Evolutionary conservation across 305 asterid genomes (phyloP).

Genomic region (Fraxinus xanthoxyloides): DNA sequence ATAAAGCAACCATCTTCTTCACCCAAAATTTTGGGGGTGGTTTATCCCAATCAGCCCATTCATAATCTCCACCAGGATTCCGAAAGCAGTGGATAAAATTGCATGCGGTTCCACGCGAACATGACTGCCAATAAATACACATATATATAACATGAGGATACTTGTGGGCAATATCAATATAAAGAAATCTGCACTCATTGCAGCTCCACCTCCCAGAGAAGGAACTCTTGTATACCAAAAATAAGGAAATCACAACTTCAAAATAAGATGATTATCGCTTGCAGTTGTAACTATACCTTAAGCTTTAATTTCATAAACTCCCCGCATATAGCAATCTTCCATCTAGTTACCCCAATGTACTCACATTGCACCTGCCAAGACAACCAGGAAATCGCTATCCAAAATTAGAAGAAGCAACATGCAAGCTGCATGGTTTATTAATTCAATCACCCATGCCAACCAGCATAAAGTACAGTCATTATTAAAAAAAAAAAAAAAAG

Average conservation of each 20-base stretch:
- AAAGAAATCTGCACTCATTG: background rate
- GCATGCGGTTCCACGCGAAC: constrained; percentile 93
- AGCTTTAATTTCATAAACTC: constrained; percentile 84
- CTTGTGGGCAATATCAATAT: constrained; percentile 18
- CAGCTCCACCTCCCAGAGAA: constrained; percentile 2
- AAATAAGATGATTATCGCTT: background rate
- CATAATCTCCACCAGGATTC: constrained; percentile 98
- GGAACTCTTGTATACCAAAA: constrained; percentile 7
- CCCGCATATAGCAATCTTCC: constrained; percentile 98
- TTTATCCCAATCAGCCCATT: constrained; percentile 99
- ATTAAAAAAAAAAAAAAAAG: background rate
- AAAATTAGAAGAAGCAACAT: constrained; percentile 16
- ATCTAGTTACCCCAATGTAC: constrained; percentile 75
- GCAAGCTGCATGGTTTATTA: constrained; percentile 1
- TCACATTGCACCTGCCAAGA: constrained; percentile 69
- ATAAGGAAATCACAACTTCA: background rate
- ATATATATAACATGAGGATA: constrained; percentile 8
- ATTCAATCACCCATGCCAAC: background rate
- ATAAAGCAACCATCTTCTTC: constrained; percentile 72
- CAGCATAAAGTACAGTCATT: background rate
- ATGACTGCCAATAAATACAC: constrained; percentile 48
- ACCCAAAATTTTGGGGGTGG: constrained; percentile 87
- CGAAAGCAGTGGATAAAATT: constrained; percentile 89
- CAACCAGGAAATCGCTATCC: background rate
- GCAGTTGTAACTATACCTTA: constrained; percentile 42